A percentile compares a stretch with the other conserved stretches of the same genome.
Conservation (phyloP, 345 rosid species). For the Citrus sinensis region DNA sequence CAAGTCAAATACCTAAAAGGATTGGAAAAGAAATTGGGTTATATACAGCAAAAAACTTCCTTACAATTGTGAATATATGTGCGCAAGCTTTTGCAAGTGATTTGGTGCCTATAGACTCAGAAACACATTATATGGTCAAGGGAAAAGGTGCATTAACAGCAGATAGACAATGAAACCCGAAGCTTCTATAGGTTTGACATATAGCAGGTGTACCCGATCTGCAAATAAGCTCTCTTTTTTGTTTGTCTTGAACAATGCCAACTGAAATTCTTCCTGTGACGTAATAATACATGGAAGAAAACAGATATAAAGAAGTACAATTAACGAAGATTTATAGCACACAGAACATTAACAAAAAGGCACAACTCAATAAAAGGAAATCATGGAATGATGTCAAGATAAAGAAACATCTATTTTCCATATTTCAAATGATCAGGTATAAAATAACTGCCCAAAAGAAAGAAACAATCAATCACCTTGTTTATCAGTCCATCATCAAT, state of each 20-base stretch:
- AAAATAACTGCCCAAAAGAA: neutral
- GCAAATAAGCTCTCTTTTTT: slow-evolving; percentile 99
- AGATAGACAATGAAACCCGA: neutral
- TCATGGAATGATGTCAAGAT: neutral
- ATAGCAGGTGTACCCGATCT: slow-evolving; percentile 57
- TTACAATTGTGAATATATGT: neutral
- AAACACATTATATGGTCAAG: neutral
- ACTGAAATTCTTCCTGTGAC: slow-evolving; percentile 89
- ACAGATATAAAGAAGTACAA: slow-evolving; percentile 8
- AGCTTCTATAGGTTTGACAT: neutral
- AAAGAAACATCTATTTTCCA: neutral
- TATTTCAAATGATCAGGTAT: neutral
- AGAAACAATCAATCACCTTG: slow-evolving; percentile 48
- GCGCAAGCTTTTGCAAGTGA: neutral
- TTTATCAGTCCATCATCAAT: slow-evolving; percentile 95
- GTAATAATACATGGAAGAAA: neutral
- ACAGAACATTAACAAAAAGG: neutral
- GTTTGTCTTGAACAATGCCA: slow-evolving; percentile 94
- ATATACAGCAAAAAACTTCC: neutral
- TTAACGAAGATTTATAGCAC: neutral
- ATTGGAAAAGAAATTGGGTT: neutral
- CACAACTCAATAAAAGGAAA: neutral
- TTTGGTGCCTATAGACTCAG: neutral
- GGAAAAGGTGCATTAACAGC: neutral
- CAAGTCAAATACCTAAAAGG: slow-evolving; percentile 88